These are phyloP conservation scores for Penicillium dipodomyicola DNA, from an alignment of 495 filamentous ascomycete genomes.

Conservation along the genomic window DNA sequence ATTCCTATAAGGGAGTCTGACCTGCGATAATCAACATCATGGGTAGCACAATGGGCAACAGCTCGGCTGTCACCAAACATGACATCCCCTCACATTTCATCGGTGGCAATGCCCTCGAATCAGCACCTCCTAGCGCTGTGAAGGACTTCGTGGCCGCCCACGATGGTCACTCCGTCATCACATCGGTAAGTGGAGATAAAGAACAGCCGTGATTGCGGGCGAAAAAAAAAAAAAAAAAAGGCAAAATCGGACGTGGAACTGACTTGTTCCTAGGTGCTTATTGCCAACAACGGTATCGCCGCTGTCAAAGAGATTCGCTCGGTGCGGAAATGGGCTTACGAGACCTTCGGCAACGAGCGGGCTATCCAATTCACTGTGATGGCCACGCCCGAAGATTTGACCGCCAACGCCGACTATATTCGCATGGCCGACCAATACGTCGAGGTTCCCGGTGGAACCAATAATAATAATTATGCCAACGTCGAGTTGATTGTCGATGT, in stretches of 20 bases:
- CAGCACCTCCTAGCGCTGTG: conserved; percentile 72
- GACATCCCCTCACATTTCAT: conserved; percentile 90
- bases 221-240: neutral
- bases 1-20: conserved; percentile 24
- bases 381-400: conserved; percentile 98
- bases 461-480: conserved; percentile 99
- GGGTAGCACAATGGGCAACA: conserved; percentile 50
- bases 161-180: conserved; percentile 96
- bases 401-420: conserved; percentile 98
- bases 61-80: conserved; percentile 70
- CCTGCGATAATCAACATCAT: conserved; percentile 35
- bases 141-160: conserved; percentile 91
- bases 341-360: conserved; percentile 95
- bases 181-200: conserved; percentile 64
- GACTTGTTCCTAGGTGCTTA: conserved; percentile 70
- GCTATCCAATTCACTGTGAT: conserved; percentile 99
- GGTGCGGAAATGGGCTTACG: conserved; percentile 99
- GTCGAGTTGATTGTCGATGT: conserved; percentile 99
- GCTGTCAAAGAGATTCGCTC: conserved; percentile 98
- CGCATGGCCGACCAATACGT: conserved; percentile 99
- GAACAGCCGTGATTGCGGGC: too few species aligned
- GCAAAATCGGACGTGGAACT: neutral
- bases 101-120: conserved; percentile 82
- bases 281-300: conserved; percentile 99
- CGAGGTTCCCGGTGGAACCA: conserved; percentile 96